Percentiles rank a stretch among this genome's conserved stretches.
phyloP scores from a whole-genome alignment of 345 rosid genomes.

The Noccaea caerulescens region DNA sequence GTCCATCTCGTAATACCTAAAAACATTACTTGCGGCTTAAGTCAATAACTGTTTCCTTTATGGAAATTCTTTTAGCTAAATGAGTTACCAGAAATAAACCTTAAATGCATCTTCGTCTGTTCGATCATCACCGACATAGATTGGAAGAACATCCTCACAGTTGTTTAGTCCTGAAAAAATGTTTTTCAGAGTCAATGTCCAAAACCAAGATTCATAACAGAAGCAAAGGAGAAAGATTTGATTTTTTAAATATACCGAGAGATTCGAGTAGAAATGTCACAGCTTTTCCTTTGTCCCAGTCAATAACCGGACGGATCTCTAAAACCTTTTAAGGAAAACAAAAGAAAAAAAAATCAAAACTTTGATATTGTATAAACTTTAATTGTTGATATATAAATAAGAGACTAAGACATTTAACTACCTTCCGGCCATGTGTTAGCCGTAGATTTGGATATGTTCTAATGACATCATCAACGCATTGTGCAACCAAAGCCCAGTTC shows the following conservation, averaged over 20 bases:
- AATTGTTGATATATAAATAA: neutral
- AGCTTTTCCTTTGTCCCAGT: slow-evolving; percentile 99
- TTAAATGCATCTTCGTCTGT: slow-evolving; percentile 99
- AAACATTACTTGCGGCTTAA: slow-evolving; percentile 26
- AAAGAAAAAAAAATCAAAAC: slow-evolving; percentile 21
- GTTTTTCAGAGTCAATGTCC: slow-evolving; percentile 8
- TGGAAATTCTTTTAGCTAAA: neutral
- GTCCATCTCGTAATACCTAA: slow-evolving; percentile 77
- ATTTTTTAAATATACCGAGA: slow-evolving; percentile 57
- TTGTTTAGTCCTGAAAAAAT: slow-evolving; percentile 58
- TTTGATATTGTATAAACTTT: neutral
- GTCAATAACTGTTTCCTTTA: neutral
- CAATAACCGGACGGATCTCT: slow-evolving; percentile 86
- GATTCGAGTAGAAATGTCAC: slow-evolving; percentile 88
- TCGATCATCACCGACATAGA: slow-evolving; percentile 92
- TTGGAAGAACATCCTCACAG: slow-evolving; percentile 85
- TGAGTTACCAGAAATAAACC: slow-evolving; percentile 39
- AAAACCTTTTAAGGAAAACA: slow-evolving; percentile 60
- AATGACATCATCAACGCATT: slow-evolving; percentile 58
- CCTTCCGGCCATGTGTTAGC: slow-evolving; percentile 83
- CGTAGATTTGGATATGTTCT: slow-evolving; percentile 59
- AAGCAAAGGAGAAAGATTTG: neutral
- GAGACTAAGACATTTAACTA: slow-evolving; percentile 33
- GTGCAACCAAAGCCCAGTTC: slow-evolving; percentile 65
- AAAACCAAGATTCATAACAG: neutral